A percentile compares a stretch with the other conserved stretches of the same genome.
These are phyloP conservation scores for Phaeolepiota aurea DNA, from an alignment of 768 basidiomycete genomes.

Conservation along the genomic window DNA sequence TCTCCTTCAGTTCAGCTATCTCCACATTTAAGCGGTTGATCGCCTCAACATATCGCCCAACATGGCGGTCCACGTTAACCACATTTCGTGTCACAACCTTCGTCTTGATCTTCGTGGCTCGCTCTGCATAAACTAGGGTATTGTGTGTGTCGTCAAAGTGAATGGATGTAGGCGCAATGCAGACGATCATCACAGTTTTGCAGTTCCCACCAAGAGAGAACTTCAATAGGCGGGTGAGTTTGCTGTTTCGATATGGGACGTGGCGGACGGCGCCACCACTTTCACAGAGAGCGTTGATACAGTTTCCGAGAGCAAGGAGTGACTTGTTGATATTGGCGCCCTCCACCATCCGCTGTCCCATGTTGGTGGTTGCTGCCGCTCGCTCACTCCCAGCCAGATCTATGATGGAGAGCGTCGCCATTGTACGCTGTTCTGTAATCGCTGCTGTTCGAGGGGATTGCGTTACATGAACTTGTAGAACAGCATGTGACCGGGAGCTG, in stretches of 20 bases:
- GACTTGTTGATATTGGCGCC: conserved; percentile 99
- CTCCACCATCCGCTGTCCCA: conserved; percentile 97
- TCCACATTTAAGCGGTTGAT: conserved; percentile 83
- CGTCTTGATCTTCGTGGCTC: conserved; percentile 97
- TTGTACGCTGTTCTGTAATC: conserved; percentile 70
- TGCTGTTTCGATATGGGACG: conserved; percentile 95
- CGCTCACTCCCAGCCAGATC: conserved; percentile 97
- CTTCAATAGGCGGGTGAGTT: conserved; percentile 94
- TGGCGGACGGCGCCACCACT: conserved; percentile 84
- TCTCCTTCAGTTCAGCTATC: conserved; percentile 80
- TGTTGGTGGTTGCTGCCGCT: conserved; percentile 92
- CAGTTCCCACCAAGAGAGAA: conserved; percentile 98
- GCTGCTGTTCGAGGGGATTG: conserved; percentile 83
- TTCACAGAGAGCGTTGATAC: conserved; percentile 97
- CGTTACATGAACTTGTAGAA: conserved; percentile 90
- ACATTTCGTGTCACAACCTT: conserved; percentile 94
- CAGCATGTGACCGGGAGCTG: conserved; percentile 95
- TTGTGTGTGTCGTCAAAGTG: conserved; percentile 99
- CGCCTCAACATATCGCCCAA: conserved; percentile 91
- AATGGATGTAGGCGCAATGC: conserved; percentile 87
- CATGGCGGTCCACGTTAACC: conserved; percentile 90
- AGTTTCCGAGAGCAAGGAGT: conserved; percentile 92
- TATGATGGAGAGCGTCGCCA: conserved; percentile 94
- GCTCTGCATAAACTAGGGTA: conserved; percentile 94
- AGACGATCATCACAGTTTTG: conserved; percentile 99